Evolutionary conservation across 1,139 yeast genomes (phyloP).

Genomic region (Debaryomyces nepalensis): DNA sequence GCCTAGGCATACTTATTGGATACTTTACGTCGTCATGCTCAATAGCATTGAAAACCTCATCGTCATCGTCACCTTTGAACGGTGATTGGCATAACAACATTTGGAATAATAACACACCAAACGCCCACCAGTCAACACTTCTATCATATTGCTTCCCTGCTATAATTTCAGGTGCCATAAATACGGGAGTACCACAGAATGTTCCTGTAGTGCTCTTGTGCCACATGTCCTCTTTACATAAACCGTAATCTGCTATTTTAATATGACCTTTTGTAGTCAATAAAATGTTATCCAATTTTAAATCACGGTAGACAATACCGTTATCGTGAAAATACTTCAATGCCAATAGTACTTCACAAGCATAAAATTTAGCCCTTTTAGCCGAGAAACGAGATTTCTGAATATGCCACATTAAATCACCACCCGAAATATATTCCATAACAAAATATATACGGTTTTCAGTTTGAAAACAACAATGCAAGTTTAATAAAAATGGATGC

Average conservation of each 20-base stretch:
- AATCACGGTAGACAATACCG: constrained; percentile 94
- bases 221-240: constrained; percentile 97
- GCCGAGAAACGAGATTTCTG: constrained; percentile 90
- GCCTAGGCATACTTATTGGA: constrained; percentile 97
- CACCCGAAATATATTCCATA: constrained; percentile 97
- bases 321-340: constrained; percentile 92
- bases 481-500: constrained; percentile 90
- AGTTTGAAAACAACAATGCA: constrained; percentile 96
- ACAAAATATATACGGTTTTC: constrained; percentile 97
- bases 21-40: constrained; percentile 96
- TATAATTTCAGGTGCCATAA: constrained; percentile 98
- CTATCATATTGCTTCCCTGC: constrained; percentile 91
- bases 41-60: constrained; percentile 97
- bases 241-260: constrained; percentile 94
- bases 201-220: constrained; percentile 89
- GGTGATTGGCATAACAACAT: constrained; percentile 97
- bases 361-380: constrained; percentile 92
- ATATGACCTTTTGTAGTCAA: constrained; percentile 93
- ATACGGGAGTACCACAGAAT: constrained; percentile 98
- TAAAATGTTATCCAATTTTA: constrained; percentile 87
- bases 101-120: constrained; percentile 93
- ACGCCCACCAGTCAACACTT: constrained; percentile 99
- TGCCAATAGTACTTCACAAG: constrained; percentile 92
- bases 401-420: constrained; percentile 99
- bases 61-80: constrained; percentile 97